Evolutionary conservation across 2,329 filamentous ascomycete genomes (phyloP), one percentile per base, ranked within the genome.

Genomic region (Aaosphaeria arxii): DNA sequence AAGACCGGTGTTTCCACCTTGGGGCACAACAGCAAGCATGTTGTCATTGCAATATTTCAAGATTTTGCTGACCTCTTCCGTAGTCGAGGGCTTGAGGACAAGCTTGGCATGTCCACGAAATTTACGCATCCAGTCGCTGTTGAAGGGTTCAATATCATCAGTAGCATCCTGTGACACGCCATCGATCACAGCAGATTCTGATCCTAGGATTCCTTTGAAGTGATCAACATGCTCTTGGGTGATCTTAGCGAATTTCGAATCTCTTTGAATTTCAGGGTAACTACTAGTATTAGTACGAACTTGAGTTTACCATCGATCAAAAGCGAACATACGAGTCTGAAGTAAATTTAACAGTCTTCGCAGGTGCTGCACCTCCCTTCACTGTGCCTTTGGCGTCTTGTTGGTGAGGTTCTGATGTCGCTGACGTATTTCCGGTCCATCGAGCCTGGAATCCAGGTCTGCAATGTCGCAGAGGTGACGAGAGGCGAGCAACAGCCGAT

Each of bases 81-180:
- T 92, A 11, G 83, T 87, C 44, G 80, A 82, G 7, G 94, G 94
- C 74, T 91, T 95, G 53, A 99, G 75, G 4, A 97, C 91, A 29
- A 99, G 77, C 64, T 86, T 84, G 52, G 89, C 85, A 72, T 96
- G 91, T 30, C 94, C 95, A 52, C 89, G 86, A 76, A 96, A 99
- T 75, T 99, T 99, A 72, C 89, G 86, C 91, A 99, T 96, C 94
- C 95, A 99, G 74, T 99, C 94, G 67, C 86, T 84, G 73, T 99
- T 99, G 80, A 91, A 99, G 6, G 88, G 82, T 67, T 94, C 89
- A 56, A 97, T 80, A 66, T 97, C 94, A 61, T 89, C 88, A 2
- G 79, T 75, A 11, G 84, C 84, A 70, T 91, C 84, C 57, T 83
- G 72, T 4, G 84, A 89, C 46, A 96, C 80, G 44, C 89, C 89